Conservation (phyloP, 106 monocot genomes). For the Dactylorhiza incarnata region DNA sequence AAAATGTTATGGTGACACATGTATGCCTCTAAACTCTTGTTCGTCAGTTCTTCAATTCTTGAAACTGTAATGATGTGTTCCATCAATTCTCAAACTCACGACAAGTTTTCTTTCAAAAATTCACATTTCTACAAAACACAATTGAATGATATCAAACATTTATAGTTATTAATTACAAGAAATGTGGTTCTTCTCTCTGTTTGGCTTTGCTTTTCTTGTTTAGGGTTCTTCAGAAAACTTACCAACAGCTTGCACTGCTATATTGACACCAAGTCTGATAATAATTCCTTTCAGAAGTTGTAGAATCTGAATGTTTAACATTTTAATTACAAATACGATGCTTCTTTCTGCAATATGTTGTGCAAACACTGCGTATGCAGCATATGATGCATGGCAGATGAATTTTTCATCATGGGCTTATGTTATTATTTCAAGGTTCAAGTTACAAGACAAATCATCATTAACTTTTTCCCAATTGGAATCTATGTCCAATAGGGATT, state of each 20-base stretch:
- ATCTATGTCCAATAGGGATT: not conserved
- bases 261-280: conserved; percentile 42
- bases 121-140: not conserved
- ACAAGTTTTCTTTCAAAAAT: not conserved
- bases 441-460: too few relatives aligned
- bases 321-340: conserved; percentile 16
- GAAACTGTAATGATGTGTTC: not conserved
- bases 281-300: not conserved
- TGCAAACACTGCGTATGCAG: conserved; percentile 55
- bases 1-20: too few relatives aligned
- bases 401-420: not conserved
- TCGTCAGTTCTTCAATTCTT: not conserved
- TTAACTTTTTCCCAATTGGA: not conserved
- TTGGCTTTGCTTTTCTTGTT: not conserved
- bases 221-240: conserved; percentile 85
- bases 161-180: not conserved
- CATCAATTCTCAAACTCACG: not conserved
- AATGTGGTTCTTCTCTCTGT: not conserved
- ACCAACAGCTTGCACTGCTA: conserved; percentile 69
- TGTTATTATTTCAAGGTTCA: not conserved
- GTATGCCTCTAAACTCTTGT: not conserved
- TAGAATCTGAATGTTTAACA: not conserved
- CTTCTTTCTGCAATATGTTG: conserved; percentile 76
- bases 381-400: conserved; percentile 94
- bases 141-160: not conserved